These are phyloP conservation scores for Silene coronaria DNA, from an alignment of 179 eudicot genomes.

Conservation along the genomic window DNA sequence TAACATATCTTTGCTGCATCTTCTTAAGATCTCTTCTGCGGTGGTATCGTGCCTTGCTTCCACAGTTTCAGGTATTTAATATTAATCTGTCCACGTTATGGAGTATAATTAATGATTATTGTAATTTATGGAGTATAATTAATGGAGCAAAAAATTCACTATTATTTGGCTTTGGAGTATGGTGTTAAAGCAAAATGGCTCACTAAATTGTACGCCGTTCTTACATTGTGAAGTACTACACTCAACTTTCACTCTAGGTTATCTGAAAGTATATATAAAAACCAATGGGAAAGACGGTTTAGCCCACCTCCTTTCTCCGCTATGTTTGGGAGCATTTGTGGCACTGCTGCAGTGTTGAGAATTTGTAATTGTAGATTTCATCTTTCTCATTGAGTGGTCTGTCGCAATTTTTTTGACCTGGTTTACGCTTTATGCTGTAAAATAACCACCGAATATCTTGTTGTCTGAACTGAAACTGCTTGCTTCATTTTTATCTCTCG, in stretches of 20 bases:
- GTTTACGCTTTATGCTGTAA: not conserved
- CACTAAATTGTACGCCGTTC: too few species aligned
- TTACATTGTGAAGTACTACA: too few species aligned
- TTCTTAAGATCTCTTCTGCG: conserved; percentile 86
- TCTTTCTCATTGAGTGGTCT: not conserved
- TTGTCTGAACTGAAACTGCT: not conserved
- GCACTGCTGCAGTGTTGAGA: not conserved
- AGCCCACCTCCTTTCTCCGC: not conserved
- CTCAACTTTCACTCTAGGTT: too few species aligned
- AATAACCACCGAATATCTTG: not conserved
- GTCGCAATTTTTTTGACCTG: not conserved
- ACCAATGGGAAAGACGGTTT: too few species aligned
- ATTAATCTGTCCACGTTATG: not conserved
- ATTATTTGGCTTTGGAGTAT: too few species aligned
- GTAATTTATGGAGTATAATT: not conserved
- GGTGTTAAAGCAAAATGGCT: too few species aligned
- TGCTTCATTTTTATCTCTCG: not conserved
- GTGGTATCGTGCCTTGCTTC: conserved; percentile 88
- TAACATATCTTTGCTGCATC: conserved; percentile 82
- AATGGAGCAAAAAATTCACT: not conserved
- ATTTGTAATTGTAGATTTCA: not conserved
- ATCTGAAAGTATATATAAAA: too few species aligned
- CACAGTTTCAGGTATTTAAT: conserved; percentile 65
- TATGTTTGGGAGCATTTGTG: not conserved
- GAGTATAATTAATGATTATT: too few species aligned